A percentile compares a stretch with the other conserved stretches of the same genome.
These are phyloP conservation scores for Fusarium sp. DNA, from an alignment of 2,329 filamentous ascomycete species.

Conservation along the genomic window DNA sequence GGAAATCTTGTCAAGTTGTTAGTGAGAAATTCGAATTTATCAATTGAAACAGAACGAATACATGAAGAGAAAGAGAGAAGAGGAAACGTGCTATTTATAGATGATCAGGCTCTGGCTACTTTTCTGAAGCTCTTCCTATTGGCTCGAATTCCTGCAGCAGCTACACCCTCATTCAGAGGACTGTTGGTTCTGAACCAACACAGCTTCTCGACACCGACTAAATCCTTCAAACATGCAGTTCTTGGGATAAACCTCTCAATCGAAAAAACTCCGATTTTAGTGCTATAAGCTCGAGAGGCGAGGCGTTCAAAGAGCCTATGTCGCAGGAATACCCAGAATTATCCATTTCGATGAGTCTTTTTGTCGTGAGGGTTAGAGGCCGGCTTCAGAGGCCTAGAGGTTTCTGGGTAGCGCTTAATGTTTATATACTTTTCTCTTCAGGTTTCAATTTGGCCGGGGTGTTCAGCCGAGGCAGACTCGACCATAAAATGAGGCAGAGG, in stretches of 20 bases:
- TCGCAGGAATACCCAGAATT: fast-evolving
- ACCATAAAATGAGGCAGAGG: neutral
- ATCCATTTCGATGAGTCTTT: neutral
- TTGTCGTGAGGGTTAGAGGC: neutral
- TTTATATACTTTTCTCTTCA: neutral
- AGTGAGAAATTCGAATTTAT: too few species aligned
- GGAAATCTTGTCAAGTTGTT: too few species aligned
- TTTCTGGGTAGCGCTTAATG: neutral
- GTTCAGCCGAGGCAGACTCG: neutral
- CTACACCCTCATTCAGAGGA: neutral
- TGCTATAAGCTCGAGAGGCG: fast-evolving
- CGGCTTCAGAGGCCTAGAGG: neutral
- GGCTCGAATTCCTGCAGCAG: neutral
- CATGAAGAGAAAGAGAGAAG: neutral
- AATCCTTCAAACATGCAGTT: neutral
- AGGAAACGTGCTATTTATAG: neutral
- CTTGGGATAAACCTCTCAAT: neutral
- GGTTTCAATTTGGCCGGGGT: neutral
- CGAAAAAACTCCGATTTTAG: neutral
- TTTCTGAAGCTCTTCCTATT: neutral
- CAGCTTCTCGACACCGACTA: neutral
- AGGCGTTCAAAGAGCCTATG: fast-evolving
- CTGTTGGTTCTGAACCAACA: constrained; percentile 4
- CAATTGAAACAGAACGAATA: neutral
- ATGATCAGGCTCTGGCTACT: neutral